Evolutionary conservation across 176 grass and related monocot genomes (phyloP).

Genomic region (Cymbopogon citratus): DNA sequence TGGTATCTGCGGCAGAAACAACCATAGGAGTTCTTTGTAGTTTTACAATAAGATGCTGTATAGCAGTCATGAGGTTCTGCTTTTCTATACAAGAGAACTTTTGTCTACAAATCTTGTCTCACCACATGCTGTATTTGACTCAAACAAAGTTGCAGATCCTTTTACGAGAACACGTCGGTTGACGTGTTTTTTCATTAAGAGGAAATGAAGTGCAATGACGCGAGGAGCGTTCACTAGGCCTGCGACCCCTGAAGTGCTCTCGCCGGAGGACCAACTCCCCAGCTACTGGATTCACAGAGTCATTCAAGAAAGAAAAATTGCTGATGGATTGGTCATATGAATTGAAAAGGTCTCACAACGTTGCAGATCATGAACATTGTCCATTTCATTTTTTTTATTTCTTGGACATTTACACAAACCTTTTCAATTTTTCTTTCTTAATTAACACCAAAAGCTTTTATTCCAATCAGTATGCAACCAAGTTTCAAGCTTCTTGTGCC

Average conservation of each 20-base stretch:
- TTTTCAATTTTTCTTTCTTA: neutral
- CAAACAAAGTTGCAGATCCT: neutral
- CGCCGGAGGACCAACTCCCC: no score
- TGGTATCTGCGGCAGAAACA: slow-evolving; percentile 12
- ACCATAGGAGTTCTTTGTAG: slow-evolving; percentile 19
- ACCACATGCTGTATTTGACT: neutral
- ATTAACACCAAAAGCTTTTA: neutral
- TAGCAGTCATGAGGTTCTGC: neutral
- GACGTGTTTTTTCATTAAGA: no score
- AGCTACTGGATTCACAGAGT: no score
- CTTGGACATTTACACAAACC: neutral
- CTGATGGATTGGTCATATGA: no score
- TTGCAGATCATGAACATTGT: neutral
- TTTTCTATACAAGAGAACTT: slow-evolving; percentile 3
- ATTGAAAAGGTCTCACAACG: neutral
- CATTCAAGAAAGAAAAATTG: no score
- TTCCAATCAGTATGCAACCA: neutral
- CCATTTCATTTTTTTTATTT: neutral
- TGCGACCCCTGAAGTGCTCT: no score
- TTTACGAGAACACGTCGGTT: no score
- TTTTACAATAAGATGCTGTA: slow-evolving; percentile 24
- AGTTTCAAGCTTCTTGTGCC: neutral
- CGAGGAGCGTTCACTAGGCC: no score
- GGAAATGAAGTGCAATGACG: no score
- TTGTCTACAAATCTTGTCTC: neutral